Evolutionary conservation across 495 filamentous ascomycete species (phyloP), one percentile per base, ranked within the genome.

Genomic region (Parmelia sp.): DNA sequence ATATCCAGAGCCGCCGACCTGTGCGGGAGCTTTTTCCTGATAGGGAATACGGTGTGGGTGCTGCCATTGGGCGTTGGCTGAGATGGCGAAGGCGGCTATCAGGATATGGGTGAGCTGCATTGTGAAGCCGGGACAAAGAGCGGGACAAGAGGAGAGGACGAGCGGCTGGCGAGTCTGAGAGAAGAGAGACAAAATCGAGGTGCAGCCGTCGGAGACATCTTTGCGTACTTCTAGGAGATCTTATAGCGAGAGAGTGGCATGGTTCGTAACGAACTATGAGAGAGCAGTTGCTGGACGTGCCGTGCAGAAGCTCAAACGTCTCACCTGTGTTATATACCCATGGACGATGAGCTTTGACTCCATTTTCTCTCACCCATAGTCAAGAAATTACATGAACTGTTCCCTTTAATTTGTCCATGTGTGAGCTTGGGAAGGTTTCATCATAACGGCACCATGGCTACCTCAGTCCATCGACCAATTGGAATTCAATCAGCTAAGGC

Each of bases 81-180:
- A 36, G 44, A 53, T 33, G 21, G 51, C 49, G 51, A 39, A 63
- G n/a, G 27, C 36, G 17, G 11, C 27, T n/a, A 39, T 23, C 7
- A 63, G 42, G n/a, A 33, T 27, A 27, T 63, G 3, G 9, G 35
- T 44, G 61, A 63, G 39, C 61, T 39, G 55, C 61, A 63, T 63
- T 25, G 27, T 63, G 61, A 57, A 42, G 19, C 10, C 25, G 55
- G 10, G 61, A 45, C 19, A 63, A 55, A 56, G 33, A 51, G 36
- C 36, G 37, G 40, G 51, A 56, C 55, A 40, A n/a, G 61, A 51
- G n/a, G 21, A 56, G 42, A 19, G 42, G 31, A 44, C 21, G 36
- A 37, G 25, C 37, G 37, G 55, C 45, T 25, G n/a, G n/a, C 36
- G 37, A 31, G 37, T 29, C 51, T 33, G 27, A 31, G n/a, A 56